Conservation (phyloP, 257 asterid genomes). For the Schizonepeta tenuifolia region DNA sequence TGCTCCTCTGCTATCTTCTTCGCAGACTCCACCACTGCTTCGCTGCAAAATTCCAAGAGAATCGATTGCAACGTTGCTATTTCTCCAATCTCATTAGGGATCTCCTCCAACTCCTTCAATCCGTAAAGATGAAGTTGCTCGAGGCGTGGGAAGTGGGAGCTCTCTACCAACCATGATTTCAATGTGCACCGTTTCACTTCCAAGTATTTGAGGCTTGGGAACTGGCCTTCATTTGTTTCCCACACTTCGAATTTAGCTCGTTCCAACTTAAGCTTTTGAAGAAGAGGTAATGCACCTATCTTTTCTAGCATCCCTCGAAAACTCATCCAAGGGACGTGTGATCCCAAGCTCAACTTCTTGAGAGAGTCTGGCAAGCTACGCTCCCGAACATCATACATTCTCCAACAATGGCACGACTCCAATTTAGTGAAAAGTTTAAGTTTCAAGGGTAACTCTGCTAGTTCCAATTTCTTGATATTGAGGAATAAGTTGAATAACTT, state of each 20-base stretch:
- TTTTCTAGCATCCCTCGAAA: too few species aligned
- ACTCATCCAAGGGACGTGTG: too few species aligned
- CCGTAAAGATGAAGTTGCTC: neutral
- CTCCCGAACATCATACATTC: too few species aligned
- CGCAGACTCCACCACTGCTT: too few species aligned
- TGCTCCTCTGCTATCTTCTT: too few species aligned
- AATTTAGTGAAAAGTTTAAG: neutral
- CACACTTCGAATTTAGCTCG: neutral
- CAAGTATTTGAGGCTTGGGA: constrained; percentile 1
- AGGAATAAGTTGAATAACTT: neutral
- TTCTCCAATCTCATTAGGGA: neutral
- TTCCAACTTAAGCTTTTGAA: neutral
- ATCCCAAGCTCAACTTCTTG: neutral
- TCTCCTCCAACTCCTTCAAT: neutral
- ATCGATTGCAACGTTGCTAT: neutral
- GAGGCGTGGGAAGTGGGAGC: neutral
- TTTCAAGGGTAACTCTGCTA: neutral
- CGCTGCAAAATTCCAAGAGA: neutral
- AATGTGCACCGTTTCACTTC: neutral
- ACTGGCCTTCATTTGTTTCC: constrained; percentile 5
- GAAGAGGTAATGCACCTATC: constrained; percentile 15
- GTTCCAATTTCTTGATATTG: neutral
- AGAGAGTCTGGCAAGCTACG: neutral
- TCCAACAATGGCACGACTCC: neutral
- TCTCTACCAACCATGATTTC: neutral